Percentiles rank a stretch among this genome's conserved stretches.
Evolutionary conservation across 306 rosid genomes (phyloP).

Genomic region (Sindora glabra): DNA sequence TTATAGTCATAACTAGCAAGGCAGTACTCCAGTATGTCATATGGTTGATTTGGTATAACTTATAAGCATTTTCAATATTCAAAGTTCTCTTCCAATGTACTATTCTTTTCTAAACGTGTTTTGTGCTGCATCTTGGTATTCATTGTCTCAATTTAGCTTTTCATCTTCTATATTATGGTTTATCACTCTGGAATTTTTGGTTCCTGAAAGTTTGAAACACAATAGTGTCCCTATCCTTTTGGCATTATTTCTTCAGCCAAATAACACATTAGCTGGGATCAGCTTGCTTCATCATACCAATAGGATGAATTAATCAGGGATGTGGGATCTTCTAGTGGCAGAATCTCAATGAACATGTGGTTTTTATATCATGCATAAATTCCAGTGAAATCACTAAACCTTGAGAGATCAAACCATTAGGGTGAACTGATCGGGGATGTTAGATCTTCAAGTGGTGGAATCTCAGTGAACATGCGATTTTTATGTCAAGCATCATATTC

Average conservation of each 20-base stretch:
- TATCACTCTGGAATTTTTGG: too few relatives aligned
- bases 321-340: background rate
- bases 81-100: background rate
- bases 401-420: too few relatives aligned
- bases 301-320: background rate
- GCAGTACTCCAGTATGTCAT: background rate
- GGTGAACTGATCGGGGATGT: too few relatives aligned
- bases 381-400: too few relatives aligned
- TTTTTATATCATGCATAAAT: too few relatives aligned
- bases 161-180: too few relatives aligned
- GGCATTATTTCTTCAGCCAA: background rate
- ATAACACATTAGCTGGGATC: background rate
- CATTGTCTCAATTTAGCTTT: too few relatives aligned
- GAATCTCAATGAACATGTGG: too few relatives aligned
- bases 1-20: background rate
- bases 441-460: background rate
- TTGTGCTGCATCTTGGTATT: background rate
- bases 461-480: background rate
- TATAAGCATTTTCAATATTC: background rate
- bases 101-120: background rate
- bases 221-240: background rate
- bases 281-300: background rate
- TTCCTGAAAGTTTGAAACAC: too few relatives aligned
- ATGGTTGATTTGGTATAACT: background rate
- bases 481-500: background rate